Evolutionary conservation across 129 eudicot species (phyloP), one percentile per base, ranked within the genome.

Genomic region (Apium graveolens): DNA sequence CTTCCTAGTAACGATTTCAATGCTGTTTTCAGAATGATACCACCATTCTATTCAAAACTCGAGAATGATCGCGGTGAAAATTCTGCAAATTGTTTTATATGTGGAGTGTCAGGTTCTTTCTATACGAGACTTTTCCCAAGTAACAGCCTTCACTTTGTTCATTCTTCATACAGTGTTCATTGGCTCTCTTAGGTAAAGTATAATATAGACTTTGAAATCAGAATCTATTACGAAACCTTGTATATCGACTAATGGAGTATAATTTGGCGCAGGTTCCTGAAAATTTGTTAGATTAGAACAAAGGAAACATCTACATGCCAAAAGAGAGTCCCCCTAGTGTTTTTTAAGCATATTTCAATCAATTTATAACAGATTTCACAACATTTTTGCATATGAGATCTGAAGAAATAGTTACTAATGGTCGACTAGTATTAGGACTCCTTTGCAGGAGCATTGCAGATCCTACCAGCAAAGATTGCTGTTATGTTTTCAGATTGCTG

Each of bases 351-450:
- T 87, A 85, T 68, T 29, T 45, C 38, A 83, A 65, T 68, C 89
- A 86, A 83, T 86, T 77, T 62, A 38, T 66, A 31, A 74, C 37
- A 12, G 85, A 86, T 57, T 86, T 86, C 66, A 66, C 76, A 60
- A 74, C 34, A 29, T 83, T 86, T 81, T 32, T 86, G 45, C 45
- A 20, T 9, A 17, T 14, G 94, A 0, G 76, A 87, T 18, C 70
- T 17, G 70, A 85, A 46, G 94, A 87, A 74, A 20, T 85, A 74
- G 27, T 77, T 71, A 27, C 24, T 1, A 87, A 87, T 4, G 94
- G 94, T 16, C 86, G 87, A 45, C 85, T 89, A 91, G 83, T 89
- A 16, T 77, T 89, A 66, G 71, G 89, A 18, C 63, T 89, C 71
- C 11, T 83, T 0, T 88, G 91, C 24, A 85, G 94, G 80, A 87